Evolutionary conservation across 257 asterid genomes (phyloP).

Genomic region (Osmanthus fragrans): DNA sequence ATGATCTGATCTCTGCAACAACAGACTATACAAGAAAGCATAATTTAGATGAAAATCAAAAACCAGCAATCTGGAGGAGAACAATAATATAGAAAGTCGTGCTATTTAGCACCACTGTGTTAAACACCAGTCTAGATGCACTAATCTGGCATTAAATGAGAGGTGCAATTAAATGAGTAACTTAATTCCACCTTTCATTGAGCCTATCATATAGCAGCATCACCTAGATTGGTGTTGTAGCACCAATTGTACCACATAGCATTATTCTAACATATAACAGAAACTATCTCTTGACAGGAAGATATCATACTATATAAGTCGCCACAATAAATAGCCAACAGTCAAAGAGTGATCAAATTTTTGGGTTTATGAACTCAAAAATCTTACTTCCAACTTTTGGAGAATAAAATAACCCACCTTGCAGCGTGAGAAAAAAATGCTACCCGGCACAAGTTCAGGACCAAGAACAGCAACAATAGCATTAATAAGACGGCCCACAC

Average conservation of each 20-base stretch:
- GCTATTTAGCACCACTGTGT: too few species aligned
- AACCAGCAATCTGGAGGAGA: conserved; percentile 22
- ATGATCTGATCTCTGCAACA: conserved; percentile 93
- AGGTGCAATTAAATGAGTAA: too few species aligned
- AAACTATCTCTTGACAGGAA: conserved; percentile 14
- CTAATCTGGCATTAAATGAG: too few species aligned
- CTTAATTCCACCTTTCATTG: too few species aligned
- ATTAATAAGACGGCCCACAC: conserved; percentile 91
- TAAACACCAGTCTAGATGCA: too few species aligned
- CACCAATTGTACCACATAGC: too few species aligned
- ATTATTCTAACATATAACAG: background rate
- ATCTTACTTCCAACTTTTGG: conserved; percentile 22
- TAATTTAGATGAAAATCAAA: conserved; percentile 33
- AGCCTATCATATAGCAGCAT: too few species aligned
- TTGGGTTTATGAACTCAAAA: conserved; percentile 1
- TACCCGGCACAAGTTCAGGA: conserved; percentile 97
- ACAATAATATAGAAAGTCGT: background rate
- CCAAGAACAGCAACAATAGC: conserved; percentile 98
- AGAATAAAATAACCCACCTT: conserved; percentile 57
- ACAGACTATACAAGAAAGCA: conserved; percentile 70
- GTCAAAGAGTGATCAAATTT: background rate
- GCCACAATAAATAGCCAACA: background rate
- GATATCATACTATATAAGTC: conserved; percentile 12
- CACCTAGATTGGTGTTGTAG: too few species aligned
- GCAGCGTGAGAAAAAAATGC: conserved; percentile 97